Base-by-base conservation (phyloP, 352 stramenopile species). In the Aphanomyces invadans region DNA sequence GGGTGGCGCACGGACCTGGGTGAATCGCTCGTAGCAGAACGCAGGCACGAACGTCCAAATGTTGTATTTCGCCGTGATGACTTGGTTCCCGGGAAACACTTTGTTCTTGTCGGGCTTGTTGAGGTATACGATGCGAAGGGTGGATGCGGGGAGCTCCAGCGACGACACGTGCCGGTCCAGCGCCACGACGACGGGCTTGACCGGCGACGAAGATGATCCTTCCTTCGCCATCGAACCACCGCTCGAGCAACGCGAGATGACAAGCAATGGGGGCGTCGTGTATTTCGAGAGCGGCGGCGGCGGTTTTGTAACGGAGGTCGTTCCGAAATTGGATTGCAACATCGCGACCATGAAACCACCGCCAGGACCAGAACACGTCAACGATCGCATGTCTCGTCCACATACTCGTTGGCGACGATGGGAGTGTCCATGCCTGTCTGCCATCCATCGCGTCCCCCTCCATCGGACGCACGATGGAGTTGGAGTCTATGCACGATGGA, bases 21-120 rank as follows among this genome's bases (percentile, higher is more conserved):
- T 89, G 45, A 95, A 81, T 29, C 84, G 74, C 0, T 82, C 82
- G 71, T 90, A 94, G 72, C 92, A 86, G 69, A 93, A 92, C 12
- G 80, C 79, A 10, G 84, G 83, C 44, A 96, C 70, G 59, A 95
- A 95, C 69, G 89, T 90, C 66, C 84, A 76, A 65, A 85, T 86
- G n/a, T 85, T 92, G 76, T 96, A 96, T 71, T 91, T 90, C 42
- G 84, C 82, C 5, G 84, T 96, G 44, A 87, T 69, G 28, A 95
- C 84, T 53, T 78, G 76, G 72, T 96, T 96, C 75, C 85, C 73
- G 60, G 81, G 87, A 59, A 91, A 95, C 48, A 73, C 80, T 1
- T 72, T 71, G 69, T 93, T 95, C 54, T 76, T 73, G 17, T 25
- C 63, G 10, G 78, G 57, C 45, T 85, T 73, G 66, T 92, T 95